Evolutionary conservation across 108 stramenopile genomes (phyloP).

Genomic region (Licmophora abbreviata): DNA sequence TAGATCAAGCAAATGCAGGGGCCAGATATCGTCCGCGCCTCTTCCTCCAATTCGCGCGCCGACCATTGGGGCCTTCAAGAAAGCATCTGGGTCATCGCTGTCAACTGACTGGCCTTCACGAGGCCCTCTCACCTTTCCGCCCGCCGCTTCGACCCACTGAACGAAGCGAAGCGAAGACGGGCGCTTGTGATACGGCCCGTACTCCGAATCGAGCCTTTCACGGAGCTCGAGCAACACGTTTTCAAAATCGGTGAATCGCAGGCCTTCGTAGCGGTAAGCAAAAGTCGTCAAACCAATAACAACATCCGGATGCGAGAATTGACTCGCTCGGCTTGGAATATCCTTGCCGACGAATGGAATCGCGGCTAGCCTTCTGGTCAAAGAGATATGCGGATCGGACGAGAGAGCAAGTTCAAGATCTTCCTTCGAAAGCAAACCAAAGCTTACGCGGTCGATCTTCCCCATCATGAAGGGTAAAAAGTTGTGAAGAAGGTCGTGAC

Average conservation of each 20-base stretch:
- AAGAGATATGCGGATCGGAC: constrained; percentile 80
- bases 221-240: constrained; percentile 79
- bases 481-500: constrained; percentile 86
- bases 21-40: constrained; percentile 93
- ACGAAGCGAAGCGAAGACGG: constrained; percentile 87
- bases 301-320: constrained; percentile 98
- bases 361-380: constrained; percentile 87
- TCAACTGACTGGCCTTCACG: constrained; percentile 52
- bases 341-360: constrained; percentile 99
- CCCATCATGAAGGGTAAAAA: constrained; percentile 89
- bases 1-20: constrained; percentile 93
- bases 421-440: constrained; percentile 77
- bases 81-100: constrained; percentile 41
- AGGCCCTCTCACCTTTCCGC: constrained; percentile 91
- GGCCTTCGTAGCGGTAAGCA: constrained; percentile 96
- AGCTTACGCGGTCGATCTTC: constrained; percentile 98
- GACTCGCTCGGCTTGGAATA: constrained; percentile 93
- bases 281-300: constrained; percentile 95
- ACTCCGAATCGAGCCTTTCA: constrained; percentile 90
- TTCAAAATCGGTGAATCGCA: constrained; percentile 87
- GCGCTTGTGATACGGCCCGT: constrained; percentile 92
- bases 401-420: constrained; percentile 70
- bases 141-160: constrained; percentile 91
- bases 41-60: constrained; percentile 40
- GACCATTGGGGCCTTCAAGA: constrained; percentile 26